phyloP scores from a whole-genome alignment of 2,329 filamentous ascomycete genomes.

The Erysiphe neolycopersici region DNA sequence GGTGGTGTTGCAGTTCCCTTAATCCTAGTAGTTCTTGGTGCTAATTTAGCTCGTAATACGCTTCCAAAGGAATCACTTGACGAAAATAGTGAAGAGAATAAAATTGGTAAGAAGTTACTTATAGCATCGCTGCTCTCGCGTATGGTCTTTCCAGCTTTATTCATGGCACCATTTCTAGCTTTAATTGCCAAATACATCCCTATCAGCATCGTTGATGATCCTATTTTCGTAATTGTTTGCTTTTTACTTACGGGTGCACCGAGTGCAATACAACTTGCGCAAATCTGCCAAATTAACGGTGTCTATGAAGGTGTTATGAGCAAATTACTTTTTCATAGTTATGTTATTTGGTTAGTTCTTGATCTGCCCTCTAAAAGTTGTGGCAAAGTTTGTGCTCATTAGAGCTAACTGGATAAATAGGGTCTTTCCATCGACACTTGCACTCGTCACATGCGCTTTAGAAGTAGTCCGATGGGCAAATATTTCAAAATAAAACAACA shows the following conservation, averaged over 20 bases:
- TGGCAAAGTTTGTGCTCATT: not conserved
- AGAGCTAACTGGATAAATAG: constrained; percentile 12
- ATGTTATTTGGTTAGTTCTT: constrained; percentile 55
- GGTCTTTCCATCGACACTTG: constrained; percentile 79
- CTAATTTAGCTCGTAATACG: constrained; percentile 81
- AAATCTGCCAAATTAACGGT: constrained; percentile 95
- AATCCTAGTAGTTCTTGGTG: constrained; percentile 83
- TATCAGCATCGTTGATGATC: constrained; percentile 84
- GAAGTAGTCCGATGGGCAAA: constrained; percentile 77
- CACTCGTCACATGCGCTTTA: constrained; percentile 73
- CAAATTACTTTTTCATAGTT: constrained; percentile 80
- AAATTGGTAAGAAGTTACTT: constrained; percentile 48
- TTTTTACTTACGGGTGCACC: constrained; percentile 89
- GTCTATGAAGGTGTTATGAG: constrained; percentile 93
- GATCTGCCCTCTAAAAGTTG: not conserved
- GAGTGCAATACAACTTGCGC: constrained; percentile 75
- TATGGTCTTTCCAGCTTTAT: constrained; percentile 72
- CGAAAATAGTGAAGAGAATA: constrained; percentile 41
- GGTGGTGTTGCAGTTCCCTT: constrained; percentile 82
- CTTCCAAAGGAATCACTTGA: constrained; percentile 34
- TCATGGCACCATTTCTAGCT: constrained; percentile 81
- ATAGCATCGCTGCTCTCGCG: constrained; percentile 65
- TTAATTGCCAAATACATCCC: constrained; percentile 72
- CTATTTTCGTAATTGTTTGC: constrained; percentile 93
- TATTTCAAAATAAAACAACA: not conserved